These are phyloP conservation scores for Lactarius sp. DNA, from an alignment of 768 basidiomycete genomes.

Conservation along the genomic window DNA sequence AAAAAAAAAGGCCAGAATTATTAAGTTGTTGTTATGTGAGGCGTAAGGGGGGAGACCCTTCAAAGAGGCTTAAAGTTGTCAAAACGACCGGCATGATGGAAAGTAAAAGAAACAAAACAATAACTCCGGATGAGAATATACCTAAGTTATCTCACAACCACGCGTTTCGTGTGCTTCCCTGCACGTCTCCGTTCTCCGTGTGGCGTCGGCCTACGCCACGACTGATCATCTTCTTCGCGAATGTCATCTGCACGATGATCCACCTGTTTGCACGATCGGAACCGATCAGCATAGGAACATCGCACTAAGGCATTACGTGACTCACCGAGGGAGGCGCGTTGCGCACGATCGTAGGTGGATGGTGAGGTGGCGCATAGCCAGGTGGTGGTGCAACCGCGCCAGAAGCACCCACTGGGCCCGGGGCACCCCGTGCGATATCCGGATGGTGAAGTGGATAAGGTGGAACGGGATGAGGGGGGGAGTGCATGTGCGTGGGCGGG, in stretches of 20 bases:
- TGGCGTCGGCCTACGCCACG: conserved; percentile 69
- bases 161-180: conserved; percentile 73
- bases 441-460: conserved; percentile 35
- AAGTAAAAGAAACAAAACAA: neutral
- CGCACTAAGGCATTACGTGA: conserved; percentile 13
- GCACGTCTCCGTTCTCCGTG: conserved; percentile 70
- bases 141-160: conserved; percentile 39
- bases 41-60: conserved; percentile 4
- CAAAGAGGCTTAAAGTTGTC: conserved; percentile 1
- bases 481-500: conserved; percentile 19
- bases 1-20: neutral
- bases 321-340: conserved; percentile 22
- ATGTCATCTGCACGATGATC: conserved; percentile 40
- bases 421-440: conserved; percentile 32
- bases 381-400: conserved; percentile 31
- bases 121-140: conserved; percentile 15
- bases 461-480: conserved; percentile 27
- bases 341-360: conserved; percentile 17
- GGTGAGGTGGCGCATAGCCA: conserved; percentile 27
- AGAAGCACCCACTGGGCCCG: conserved; percentile 11
- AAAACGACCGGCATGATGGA: conserved; percentile 14
- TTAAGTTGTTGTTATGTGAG: neutral
- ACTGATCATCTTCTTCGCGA: conserved; percentile 55
- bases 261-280: conserved; percentile 23
- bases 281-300: conserved; percentile 17